A percentile compares a stretch with the other conserved stretches of the same genome.
Evolutionary conservation across 306 rosid genomes (phyloP).

Genomic region (barrel medic (Medicago truncatula)): MtrunA17r5.0-ANR NC_053045.1:1429501-1430000

Average conservation of each 20-base stretch:
- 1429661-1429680: neutral
- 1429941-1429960: no score
- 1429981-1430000: no score
- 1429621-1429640: neutral
- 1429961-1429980: no score
- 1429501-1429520: slow-evolving; percentile 33
- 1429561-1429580: slow-evolving; percentile 25
- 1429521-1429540: slow-evolving; percentile 29
- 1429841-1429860: no score
- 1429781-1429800: no score
- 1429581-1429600: slow-evolving; percentile 7
- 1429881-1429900: no score
- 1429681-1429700: neutral
- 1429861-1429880: no score
- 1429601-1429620: slow-evolving; percentile 11
- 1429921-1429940: no score
- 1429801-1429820: no score
- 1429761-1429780: neutral
- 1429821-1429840: no score
- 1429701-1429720: neutral
- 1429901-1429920: no score
- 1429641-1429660: neutral
- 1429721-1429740: neutral
- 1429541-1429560: slow-evolving; percentile 27
- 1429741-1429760: neutral